Base-by-base conservation (phyloP, 1,284 basidiomycete genomes). In the Meira miltonrushii region DNA sequence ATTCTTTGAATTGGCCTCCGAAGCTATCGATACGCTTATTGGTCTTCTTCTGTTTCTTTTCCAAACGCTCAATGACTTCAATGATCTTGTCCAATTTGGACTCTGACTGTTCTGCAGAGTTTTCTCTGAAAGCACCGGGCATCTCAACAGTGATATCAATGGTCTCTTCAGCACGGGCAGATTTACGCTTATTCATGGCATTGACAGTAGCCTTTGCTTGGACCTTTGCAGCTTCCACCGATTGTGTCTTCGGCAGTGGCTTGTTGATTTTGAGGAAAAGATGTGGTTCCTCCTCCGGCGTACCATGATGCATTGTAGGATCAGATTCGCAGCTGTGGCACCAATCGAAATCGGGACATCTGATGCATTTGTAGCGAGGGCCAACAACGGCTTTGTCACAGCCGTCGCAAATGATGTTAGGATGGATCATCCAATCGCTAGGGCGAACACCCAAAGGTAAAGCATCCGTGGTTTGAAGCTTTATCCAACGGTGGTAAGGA, bases 231-330 rank as follows among this genome's bases (percentile, higher is more conserved):
- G 3, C 28, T 8, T 33, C 28, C 28, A 33, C 8, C 28, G 28
- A 33, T 33, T 8, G 3, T 33, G 28, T 8, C 3, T 33, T 9
- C 4, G 17, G 43, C 6, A 59, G 23, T 1, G 62, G 59, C 23
- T 38, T n/a, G 10, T 62, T 48, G n/a, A 69, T 60, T 50, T 66
- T 69, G 23, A 68, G 52, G 37, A 69, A 61, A 21, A 64, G 25
- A 33, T 68, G 68, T 9, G 55, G 33, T 3, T 43, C 1, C 8
- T 60, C 65, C 11, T 19, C 19, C 2, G 17, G 19, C 41, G 33
- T 25, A 17, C 52, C 52, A 48, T 68, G 66, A 15, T 41, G 15
- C n/a, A 39, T 41, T 12, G 25, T 39, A 0, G 66, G 68, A n/a
- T 57, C 37, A 25, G 57, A 56, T 40, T 67, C 65, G 54, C 67